Evolutionary conservation across 352 stramenopile genomes (phyloP).

Genomic region (Pythium guiyangense): DNA sequence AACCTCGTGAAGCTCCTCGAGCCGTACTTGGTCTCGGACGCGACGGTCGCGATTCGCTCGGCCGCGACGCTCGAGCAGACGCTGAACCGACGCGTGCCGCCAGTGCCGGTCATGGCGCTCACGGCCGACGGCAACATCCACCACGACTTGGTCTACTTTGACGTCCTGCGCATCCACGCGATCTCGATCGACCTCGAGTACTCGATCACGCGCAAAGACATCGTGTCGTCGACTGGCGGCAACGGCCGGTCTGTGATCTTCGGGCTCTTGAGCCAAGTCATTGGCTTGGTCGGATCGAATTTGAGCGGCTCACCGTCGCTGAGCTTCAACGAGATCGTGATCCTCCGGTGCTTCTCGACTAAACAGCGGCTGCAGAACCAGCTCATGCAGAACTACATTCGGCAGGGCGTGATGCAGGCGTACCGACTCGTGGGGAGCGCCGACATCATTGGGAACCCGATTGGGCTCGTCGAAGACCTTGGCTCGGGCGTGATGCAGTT

Average conservation of each 20-base stretch:
- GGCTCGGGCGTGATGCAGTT: constrained; percentile 85
- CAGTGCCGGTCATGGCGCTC: constrained; percentile 48
- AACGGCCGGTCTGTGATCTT: constrained; percentile 74
- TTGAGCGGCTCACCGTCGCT: constrained; percentile 82
- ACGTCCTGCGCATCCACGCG: constrained; percentile 68
- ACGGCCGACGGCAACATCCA: constrained; percentile 65
- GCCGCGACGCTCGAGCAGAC: constrained; percentile 55
- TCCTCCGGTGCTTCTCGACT: constrained; percentile 78
- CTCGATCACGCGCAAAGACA: constrained; percentile 81
- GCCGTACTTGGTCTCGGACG: constrained; percentile 68
- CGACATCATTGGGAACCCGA: constrained; percentile 85
- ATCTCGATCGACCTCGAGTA: constrained; percentile 78
- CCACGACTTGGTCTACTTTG: constrained; percentile 80
- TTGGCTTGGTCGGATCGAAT: constrained; percentile 84
- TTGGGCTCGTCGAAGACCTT: constrained; percentile 84
- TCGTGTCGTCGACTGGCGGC: constrained; percentile 55
- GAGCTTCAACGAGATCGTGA: constrained; percentile 83
- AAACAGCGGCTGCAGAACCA: constrained; percentile 75
- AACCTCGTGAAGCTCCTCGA: constrained; percentile 80
- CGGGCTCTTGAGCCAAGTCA: constrained; percentile 71
- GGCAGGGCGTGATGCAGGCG: constrained; percentile 77
- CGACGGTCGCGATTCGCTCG: constrained; percentile 53
- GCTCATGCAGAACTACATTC: constrained; percentile 78
- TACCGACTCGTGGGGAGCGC: constrained; percentile 81
- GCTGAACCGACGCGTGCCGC: constrained; percentile 51